Conservation (phyloP, 805 yeast species). For the Ogataea methanolica region DNA sequence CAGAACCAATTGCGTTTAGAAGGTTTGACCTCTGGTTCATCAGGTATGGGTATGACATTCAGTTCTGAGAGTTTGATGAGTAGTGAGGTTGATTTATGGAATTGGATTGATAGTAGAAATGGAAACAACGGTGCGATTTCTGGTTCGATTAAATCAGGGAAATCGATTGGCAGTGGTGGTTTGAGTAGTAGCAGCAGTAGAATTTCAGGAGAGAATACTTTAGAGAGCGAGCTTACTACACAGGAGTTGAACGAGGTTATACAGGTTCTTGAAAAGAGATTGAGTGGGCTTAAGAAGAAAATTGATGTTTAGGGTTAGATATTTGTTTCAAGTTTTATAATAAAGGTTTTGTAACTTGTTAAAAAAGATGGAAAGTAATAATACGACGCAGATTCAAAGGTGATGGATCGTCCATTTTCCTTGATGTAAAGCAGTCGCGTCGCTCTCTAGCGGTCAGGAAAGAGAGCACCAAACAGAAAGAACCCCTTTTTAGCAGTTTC, state of each 20-base stretch:
- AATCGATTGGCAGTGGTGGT: not conserved
- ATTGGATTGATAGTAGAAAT: conserved; percentile 53
- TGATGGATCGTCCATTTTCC: not conserved
- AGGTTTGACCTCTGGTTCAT: not conserved
- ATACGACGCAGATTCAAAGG: not conserved
- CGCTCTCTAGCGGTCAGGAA: too few species aligned
- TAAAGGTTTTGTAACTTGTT: not conserved
- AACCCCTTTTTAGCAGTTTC: too few species aligned
- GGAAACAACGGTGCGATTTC: conserved; percentile 6
- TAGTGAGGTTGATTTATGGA: conserved; percentile 64
- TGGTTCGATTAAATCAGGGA: too few species aligned
- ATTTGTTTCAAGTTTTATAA: not conserved
- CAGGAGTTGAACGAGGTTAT: conserved; percentile 47
- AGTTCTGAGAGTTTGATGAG: conserved; percentile 31
- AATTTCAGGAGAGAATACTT: not conserved
- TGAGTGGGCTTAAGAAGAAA: conserved; percentile 30
- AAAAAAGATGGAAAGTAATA: not conserved
- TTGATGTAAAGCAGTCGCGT: too few species aligned
- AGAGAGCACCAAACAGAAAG: too few species aligned
- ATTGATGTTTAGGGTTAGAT: not conserved
- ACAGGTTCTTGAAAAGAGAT: conserved; percentile 37
- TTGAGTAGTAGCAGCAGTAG: not conserved
- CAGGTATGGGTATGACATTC: not conserved
- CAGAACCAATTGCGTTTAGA: conserved; percentile 4
- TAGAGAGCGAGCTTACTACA: not conserved